Evolutionary conservation across 371 early-diverging fungal species (phyloP).

Genomic region (Umbelopsis sp.): DNA sequence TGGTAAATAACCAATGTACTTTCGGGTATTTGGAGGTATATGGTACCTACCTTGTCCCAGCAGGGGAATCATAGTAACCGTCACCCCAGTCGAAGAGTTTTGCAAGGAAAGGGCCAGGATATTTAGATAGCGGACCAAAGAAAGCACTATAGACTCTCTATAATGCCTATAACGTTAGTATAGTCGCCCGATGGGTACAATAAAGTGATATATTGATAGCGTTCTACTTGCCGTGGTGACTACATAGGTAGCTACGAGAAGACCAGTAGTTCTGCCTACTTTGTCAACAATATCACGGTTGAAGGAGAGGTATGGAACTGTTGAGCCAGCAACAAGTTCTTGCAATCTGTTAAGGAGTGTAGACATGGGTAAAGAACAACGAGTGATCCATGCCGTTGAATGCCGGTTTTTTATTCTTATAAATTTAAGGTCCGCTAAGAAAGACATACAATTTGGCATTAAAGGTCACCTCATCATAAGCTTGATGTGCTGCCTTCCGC

Average conservation of each 20-base stretch:
- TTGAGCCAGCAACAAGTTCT: no score
- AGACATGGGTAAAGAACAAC: not conserved
- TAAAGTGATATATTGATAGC: not conserved
- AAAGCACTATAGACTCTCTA: constrained; percentile 41
- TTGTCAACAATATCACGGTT: not conserved
- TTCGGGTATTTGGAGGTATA: not conserved
- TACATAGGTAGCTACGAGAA: not conserved
- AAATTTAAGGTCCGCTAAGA: constrained; percentile 3
- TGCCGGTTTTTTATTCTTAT: not conserved
- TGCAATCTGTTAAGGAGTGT: not conserved
- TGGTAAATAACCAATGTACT: not conserved
- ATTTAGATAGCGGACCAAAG: constrained; percentile 30
- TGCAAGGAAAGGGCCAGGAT: constrained; percentile 38
- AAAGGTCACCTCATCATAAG: not conserved
- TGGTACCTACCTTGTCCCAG: constrained; percentile 29
- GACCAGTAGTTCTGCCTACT: not conserved
- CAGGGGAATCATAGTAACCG: constrained; percentile 24
- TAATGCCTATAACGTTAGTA: not conserved
- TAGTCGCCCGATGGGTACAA: not conserved
- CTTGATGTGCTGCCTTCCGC: not conserved
- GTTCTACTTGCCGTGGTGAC: not conserved
- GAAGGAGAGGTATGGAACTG: not conserved
- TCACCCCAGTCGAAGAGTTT: constrained; percentile 25
- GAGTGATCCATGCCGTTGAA: not conserved
- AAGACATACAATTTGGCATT: not conserved